These are phyloP conservation scores for Cnidoscolus chayamansa DNA, from an alignment of 441 rosid genomes.

Conservation along the genomic window DNA sequence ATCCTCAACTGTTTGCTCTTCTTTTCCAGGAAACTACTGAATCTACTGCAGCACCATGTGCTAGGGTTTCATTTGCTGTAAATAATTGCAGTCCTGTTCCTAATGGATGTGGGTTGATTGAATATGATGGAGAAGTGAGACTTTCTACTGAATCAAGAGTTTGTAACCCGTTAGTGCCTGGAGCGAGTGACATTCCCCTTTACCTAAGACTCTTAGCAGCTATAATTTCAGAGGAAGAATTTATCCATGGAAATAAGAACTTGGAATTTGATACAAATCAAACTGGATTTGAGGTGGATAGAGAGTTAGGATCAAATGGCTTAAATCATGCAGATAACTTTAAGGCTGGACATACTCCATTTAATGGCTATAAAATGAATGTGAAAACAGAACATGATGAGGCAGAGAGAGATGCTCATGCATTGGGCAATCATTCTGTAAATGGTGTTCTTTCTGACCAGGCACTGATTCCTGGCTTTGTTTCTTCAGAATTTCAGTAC, in stretches of 20 bases:
- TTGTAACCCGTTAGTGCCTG: constrained; percentile 37
- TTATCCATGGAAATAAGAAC: constrained; percentile 45
- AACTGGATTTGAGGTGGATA: constrained; percentile 52
- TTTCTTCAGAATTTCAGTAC: constrained; percentile 54
- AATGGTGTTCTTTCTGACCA: constrained; percentile 50
- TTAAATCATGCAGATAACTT: constrained; percentile 47
- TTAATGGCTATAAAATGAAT: constrained; percentile 53
- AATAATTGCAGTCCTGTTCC: constrained; percentile 27
- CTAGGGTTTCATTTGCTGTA: constrained; percentile 33
- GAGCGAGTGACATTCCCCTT: constrained; percentile 51
- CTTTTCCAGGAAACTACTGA: constrained; percentile 52
- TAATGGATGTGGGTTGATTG: constrained; percentile 39
- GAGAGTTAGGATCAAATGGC: constrained; percentile 55
- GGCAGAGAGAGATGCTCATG: constrained; percentile 39
- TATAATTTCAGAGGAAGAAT: constrained; percentile 75
- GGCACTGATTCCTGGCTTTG: constrained; percentile 31
- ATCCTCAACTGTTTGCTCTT: constrained; percentile 2
- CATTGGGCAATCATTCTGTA: constrained; percentile 34
- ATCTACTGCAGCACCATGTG: constrained; percentile 34
- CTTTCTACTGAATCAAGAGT: constrained; percentile 26
- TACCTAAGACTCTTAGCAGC: constrained; percentile 81
- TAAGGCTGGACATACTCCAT: constrained; percentile 31
- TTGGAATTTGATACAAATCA: constrained; percentile 46
- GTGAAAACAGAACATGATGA: constrained; percentile 47
- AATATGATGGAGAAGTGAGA: constrained; percentile 32